Conservation (phyloP, 768 basidiomycete species). For the Dioszegia hungarica region DNA sequence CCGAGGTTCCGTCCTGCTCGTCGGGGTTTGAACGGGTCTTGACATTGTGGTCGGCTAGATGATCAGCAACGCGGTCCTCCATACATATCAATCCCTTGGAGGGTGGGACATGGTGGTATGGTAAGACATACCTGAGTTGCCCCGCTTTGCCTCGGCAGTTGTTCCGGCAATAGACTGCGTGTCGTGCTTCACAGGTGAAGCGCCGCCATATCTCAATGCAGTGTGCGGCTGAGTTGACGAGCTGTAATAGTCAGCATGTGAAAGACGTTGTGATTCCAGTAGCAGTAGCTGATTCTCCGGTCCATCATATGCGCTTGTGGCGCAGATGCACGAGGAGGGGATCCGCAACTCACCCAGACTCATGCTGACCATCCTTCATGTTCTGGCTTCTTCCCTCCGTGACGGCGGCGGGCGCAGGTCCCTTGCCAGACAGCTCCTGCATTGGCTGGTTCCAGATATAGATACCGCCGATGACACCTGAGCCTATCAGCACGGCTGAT, state of each 20-base stretch:
- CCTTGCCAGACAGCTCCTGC: constrained; percentile 34
- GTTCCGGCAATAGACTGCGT: constrained; percentile 41
- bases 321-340: neutral
- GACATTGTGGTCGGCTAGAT: constrained; percentile 33
- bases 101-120: too few relatives aligned
- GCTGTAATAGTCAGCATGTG: neutral
- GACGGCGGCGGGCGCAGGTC: constrained; percentile 9
- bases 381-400: constrained; percentile 30
- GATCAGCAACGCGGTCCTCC: too few relatives aligned
- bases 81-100: neutral
- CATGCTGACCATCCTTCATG: constrained; percentile 28
- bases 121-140: constrained; percentile 37
- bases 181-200: constrained; percentile 18
- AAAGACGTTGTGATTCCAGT: too few relatives aligned
- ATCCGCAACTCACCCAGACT: constrained; percentile 20
- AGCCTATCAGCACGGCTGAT: neutral
- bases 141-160: constrained; percentile 15
- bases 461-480: constrained; percentile 39
- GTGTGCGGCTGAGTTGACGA: constrained; percentile 26
- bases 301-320: too few relatives aligned
- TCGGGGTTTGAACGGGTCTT: constrained; percentile 32
- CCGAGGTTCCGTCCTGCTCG: constrained; percentile 38
- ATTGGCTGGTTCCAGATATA: constrained; percentile 44
- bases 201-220: constrained; percentile 35
- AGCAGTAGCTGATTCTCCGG: too few relatives aligned